phyloP scores from a whole-genome alignment of 1,139 yeast species.

The Pichia sp. region DNA sequence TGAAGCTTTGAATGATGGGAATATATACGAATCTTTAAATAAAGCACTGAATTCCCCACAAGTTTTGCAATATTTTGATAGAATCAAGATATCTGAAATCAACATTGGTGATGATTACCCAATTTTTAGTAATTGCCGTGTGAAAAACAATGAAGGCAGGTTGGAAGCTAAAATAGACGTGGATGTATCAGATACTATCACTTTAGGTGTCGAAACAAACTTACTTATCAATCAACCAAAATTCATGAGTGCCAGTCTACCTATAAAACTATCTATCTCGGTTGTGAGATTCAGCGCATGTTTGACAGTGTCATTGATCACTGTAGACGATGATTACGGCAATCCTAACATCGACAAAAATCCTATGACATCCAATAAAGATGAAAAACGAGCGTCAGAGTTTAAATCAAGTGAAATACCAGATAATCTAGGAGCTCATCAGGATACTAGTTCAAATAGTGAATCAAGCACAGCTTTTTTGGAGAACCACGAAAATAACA shows the following conservation, averaged over 20 bases:
- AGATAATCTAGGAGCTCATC: neutral
- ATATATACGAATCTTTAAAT: slow-evolving; percentile 68
- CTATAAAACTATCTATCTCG: slow-evolving; percentile 78
- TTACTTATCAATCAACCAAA: slow-evolving; percentile 80
- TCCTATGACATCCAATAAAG: neutral
- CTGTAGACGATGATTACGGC: slow-evolving; percentile 23
- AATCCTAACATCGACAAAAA: slow-evolving; percentile 1
- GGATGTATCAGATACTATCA: slow-evolving; percentile 82
- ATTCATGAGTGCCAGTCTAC: slow-evolving; percentile 78
- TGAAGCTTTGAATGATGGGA: slow-evolving; percentile 81
- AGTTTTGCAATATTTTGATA: slow-evolving; percentile 60
- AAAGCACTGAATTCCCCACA: slow-evolving; percentile 37
- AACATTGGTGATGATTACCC: slow-evolving; percentile 96
- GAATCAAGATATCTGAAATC: slow-evolving; percentile 74
- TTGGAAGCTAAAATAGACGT: slow-evolving; percentile 92
- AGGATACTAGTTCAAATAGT: neutral
- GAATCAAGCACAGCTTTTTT: neutral
- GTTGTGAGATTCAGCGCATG: slow-evolving; percentile 93
- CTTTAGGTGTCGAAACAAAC: slow-evolving; percentile 84
- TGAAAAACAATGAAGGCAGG: slow-evolving; percentile 53
- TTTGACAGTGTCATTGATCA: slow-evolving; percentile 69
- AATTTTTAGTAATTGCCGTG: slow-evolving; percentile 87
- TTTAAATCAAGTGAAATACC: neutral
- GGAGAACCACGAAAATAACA: neutral
- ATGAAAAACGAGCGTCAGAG: neutral